A percentile compares a stretch with the other conserved stretches of the same genome.
Evolutionary conservation across 805 yeast species (phyloP).

Genomic region (Metschnikowia kunwiensis): DNA sequence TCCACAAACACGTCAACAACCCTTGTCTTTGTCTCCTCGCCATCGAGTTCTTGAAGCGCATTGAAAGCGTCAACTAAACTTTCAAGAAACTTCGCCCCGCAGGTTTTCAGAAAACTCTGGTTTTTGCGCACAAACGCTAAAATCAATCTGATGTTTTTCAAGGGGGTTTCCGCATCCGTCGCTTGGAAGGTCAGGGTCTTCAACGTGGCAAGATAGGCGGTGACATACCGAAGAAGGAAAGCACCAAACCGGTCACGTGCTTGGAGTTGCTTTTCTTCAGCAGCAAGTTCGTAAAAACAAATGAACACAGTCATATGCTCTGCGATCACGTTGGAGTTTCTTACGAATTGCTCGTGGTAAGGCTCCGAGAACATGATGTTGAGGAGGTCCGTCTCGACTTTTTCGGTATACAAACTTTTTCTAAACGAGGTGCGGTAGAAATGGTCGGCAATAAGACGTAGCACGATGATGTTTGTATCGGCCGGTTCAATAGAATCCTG

Average conservation of each 20-base stretch:
- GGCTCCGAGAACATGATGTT: constrained; percentile 22
- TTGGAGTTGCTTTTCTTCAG: background rate
- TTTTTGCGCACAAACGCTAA: constrained; percentile 15
- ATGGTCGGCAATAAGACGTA: constrained; percentile 42
- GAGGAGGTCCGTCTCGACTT: constrained; percentile 23
- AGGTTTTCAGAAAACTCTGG: background rate
- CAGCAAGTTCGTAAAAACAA: constrained; percentile 15
- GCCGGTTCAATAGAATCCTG: constrained; percentile 5
- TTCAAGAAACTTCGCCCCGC: constrained; percentile 1
- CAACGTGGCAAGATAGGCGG: constrained; percentile 8
- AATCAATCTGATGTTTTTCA: constrained; percentile 15
- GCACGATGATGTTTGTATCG: constrained; percentile 24
- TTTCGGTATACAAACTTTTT: constrained; percentile 12
- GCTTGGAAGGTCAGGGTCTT: constrained; percentile 1
- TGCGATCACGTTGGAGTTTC: constrained; percentile 10
- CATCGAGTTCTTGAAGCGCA: constrained; percentile 9
- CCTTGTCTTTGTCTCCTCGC: constrained; percentile 10
- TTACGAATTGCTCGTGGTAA: constrained; percentile 6
- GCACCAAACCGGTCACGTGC: constrained; percentile 5
- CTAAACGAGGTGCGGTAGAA: constrained; percentile 37
- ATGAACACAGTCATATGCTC: constrained; percentile 15
- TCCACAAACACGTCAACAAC: constrained; percentile 11
- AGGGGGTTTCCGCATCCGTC: constrained; percentile 8
- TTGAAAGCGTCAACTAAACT: constrained; percentile 12
- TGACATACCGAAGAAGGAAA: constrained; percentile 11